These are phyloP conservation scores for Wilcoxina mikolae DNA, from an alignment of 495 filamentous ascomycete species.

Conservation along the genomic window DNA sequence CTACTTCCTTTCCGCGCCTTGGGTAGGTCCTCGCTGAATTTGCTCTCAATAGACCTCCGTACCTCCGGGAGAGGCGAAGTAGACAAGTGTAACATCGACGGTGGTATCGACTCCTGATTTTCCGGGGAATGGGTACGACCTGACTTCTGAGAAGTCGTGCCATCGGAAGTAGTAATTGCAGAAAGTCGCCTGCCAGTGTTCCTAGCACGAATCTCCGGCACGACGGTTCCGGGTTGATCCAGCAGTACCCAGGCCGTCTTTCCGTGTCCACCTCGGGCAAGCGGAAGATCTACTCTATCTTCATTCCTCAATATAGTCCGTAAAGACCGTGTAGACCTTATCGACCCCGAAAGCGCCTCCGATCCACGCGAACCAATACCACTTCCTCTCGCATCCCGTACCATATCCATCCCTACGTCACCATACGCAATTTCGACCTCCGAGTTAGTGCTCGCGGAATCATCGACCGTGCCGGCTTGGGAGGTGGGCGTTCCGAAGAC, in stretches of 20 bases:
- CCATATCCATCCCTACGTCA: neutral
- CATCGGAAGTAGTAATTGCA: neutral
- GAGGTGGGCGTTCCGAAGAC: conserved; percentile 4
- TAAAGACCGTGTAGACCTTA: neutral
- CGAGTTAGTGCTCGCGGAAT: neutral
- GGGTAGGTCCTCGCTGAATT: conserved; percentile 2
- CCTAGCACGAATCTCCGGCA: neutral
- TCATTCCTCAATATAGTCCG: neutral
- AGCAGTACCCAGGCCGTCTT: neutral
- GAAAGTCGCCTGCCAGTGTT: neutral
- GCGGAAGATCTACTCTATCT: neutral
- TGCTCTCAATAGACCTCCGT: neutral
- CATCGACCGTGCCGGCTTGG: neutral
- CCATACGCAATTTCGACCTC: neutral
- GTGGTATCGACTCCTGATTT: neutral
- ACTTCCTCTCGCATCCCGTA: neutral
- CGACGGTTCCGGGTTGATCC: conserved; percentile 1
- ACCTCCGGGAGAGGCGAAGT: neutral
- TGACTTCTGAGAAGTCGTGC: neutral
- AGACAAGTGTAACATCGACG: neutral
- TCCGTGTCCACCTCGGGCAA: neutral
- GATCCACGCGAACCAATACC: neutral
- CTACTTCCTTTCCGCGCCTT: neutral
- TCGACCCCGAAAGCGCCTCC: neutral
- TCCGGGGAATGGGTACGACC: neutral